Evolutionary conservation across 306 rosid genomes (phyloP).

Genomic region (Rosa rugosa): DNA sequence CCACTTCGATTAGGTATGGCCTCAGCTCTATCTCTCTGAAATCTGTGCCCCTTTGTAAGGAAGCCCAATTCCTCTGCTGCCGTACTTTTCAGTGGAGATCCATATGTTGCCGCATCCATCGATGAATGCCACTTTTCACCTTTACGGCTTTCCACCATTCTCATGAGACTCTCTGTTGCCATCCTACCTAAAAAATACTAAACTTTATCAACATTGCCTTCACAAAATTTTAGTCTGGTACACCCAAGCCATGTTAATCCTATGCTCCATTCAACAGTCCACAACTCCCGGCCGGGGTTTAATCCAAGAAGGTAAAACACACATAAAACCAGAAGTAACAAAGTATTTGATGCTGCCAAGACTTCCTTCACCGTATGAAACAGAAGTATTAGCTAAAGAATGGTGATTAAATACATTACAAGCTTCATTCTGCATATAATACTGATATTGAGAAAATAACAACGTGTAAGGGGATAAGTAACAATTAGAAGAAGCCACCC

Average conservation of each 20-base stretch:
- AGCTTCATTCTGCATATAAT: background rate
- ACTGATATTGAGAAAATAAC: background rate
- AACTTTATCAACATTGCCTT: background rate
- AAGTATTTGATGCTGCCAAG: background rate
- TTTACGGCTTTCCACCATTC: constrained; percentile 51
- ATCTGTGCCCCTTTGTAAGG: constrained; percentile 34
- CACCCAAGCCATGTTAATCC: constrained; percentile 9
- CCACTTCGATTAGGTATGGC: constrained; percentile 54
- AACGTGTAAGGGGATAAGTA: background rate
- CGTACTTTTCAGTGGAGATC: constrained; percentile 35
- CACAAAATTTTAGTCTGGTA: constrained; percentile 8
- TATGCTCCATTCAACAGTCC: background rate
- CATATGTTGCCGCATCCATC: constrained; percentile 40
- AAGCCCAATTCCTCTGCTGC: constrained; percentile 41
- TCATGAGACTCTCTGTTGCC: constrained; percentile 56
- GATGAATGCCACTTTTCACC: constrained; percentile 43
- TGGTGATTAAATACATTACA: background rate
- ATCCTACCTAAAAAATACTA: constrained; percentile 25
- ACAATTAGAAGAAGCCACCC: background rate
- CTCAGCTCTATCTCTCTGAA: constrained; percentile 23
- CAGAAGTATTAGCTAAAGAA: constrained; percentile 7
- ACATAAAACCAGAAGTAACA: background rate
- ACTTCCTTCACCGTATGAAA: background rate
- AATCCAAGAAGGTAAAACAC: background rate
- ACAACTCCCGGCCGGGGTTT: background rate